These are phyloP conservation scores for Diaporthe vexans DNA, from an alignment of 2,329 filamentous ascomycete species.

Conservation along the genomic window DNA sequence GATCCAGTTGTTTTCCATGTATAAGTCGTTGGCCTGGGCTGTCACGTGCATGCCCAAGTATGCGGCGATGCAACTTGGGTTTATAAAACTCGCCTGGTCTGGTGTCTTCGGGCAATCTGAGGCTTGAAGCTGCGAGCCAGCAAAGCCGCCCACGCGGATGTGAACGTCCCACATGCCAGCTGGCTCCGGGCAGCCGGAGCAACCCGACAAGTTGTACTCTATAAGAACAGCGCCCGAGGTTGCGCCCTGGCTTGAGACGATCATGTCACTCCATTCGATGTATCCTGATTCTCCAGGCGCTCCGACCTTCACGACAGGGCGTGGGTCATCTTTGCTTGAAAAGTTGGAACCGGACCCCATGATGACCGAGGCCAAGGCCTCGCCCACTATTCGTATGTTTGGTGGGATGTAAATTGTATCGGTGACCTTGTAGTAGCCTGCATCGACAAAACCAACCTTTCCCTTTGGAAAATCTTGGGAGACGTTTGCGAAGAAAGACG, in stretches of 20 bases:
- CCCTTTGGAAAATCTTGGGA: conserved; percentile 57
- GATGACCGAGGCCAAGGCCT: conserved; percentile 64
- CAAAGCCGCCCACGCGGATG: conserved; percentile 79
- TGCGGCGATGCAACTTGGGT: conserved; percentile 53
- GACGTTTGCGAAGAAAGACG: conserved; percentile 48
- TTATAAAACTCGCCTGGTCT: conserved; percentile 42
- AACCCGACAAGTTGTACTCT: conserved; percentile 75
- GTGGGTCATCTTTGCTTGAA: conserved; percentile 68
- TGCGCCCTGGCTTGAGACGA: conserved; percentile 77
- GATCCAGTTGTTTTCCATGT: conserved; percentile 65
- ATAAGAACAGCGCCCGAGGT: conserved; percentile 78
- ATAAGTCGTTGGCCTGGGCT: conserved; percentile 51
- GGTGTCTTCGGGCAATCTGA: conserved; percentile 74
- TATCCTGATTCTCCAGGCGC: conserved; percentile 71
- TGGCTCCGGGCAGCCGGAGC: conserved; percentile 49
- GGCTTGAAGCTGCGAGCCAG: conserved; percentile 77
- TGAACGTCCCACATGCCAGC: conserved; percentile 82
- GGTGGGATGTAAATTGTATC: conserved; percentile 65
- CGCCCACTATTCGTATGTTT: conserved; percentile 70
- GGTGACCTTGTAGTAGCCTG: conserved; percentile 73
- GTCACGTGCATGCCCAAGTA: conserved; percentile 61
- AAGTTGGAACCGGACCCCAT: conserved; percentile 71
- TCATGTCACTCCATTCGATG: conserved; percentile 80
- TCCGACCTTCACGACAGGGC: conserved; percentile 75
- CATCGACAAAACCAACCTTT: conserved; percentile 72